Evolutionary conservation across 2,329 filamentous ascomycete genomes (phyloP), one percentile per base, ranked within the genome.

Genomic region (Fusarium circinatum): DNA sequence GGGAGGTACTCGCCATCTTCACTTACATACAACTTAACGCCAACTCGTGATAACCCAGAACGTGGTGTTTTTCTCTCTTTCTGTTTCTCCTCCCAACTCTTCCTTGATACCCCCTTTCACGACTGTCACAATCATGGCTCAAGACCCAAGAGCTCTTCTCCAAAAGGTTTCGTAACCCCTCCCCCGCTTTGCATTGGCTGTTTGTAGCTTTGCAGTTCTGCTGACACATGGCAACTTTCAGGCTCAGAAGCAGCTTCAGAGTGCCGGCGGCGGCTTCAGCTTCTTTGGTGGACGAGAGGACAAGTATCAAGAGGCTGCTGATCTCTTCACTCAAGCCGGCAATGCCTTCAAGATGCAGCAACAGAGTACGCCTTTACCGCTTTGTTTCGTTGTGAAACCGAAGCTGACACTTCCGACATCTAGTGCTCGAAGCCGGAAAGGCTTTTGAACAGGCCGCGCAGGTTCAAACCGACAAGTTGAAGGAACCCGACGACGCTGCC

Each of bases 321-420:
- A 98, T 76, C 86, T 96, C 74, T 98, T 95, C 81, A 91, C 90
- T 69, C 91, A 97, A 82, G 96, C 96, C 45, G 96, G 92, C 71
- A 98, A 98, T 85, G 94, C 94, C 67, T 98, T 97, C 83, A 90
- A 94, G 80, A 91, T 97, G 86, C 92, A 96, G 84, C 94, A 94
- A 82, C 90, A 92, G 85, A 93, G 94, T 96, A 86, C 77, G 86
- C 80, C 28, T 55, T 47, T 66, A 41, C 51, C 48, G 59, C 49
- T 24, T 57, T 56, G n/a, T 45, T 45, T 64, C 54, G 20, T 12
- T 30, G 30, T 36, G n/a, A 59, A 74, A 59, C 49, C 15, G 41
- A 48, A 51, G 45, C 70, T 75, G 45, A 75, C 61, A 20, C 15
- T 44, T 38, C 24, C n/a, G 24, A 39, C 28, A 22, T 48, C 54